A percentile compares a stretch with the other conserved stretches of the same genome.
phyloP scores from a whole-genome alignment of 2,329 filamentous ascomycete species.

The Hypoxylon sp. region DNA sequence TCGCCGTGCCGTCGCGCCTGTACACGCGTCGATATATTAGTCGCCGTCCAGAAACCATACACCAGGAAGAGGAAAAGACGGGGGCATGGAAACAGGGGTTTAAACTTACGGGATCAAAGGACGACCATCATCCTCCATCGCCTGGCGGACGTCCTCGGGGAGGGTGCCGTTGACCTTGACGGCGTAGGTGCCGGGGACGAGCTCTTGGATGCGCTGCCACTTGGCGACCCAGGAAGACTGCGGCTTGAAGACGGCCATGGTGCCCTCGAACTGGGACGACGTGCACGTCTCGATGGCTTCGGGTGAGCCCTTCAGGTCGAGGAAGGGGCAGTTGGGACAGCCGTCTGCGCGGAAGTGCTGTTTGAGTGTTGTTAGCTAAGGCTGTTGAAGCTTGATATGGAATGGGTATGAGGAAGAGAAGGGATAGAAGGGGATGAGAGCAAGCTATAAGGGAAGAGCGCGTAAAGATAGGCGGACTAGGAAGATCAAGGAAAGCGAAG shows the following conservation, averaged over 20 bases:
- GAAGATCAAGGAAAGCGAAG: slow-evolving; percentile 9
- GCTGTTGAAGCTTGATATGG: neutral
- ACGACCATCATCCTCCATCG: slow-evolving; percentile 74
- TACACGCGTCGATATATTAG: slow-evolving; percentile 15
- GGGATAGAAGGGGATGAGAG: neutral
- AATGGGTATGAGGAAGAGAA: slow-evolving; percentile 25
- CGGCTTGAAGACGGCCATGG: slow-evolving; percentile 89
- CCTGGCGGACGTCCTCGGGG: slow-evolving; percentile 74
- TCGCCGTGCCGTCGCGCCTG: slow-evolving; percentile 48
- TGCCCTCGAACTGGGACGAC: slow-evolving; percentile 93
- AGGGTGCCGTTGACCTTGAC: slow-evolving; percentile 91
- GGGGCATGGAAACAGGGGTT: slow-evolving; percentile 59
- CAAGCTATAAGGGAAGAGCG: neutral
- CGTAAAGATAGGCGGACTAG: neutral
- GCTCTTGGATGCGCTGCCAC: slow-evolving; percentile 92
- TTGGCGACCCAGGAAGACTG: slow-evolving; percentile 92
- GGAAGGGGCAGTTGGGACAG: slow-evolving; percentile 96
- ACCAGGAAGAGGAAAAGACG: slow-evolving; percentile 53
- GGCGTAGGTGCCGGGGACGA: slow-evolving; percentile 91
- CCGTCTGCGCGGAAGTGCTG: slow-evolving; percentile 89
- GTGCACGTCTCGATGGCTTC: slow-evolving; percentile 94
- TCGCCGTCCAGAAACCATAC: neutral
- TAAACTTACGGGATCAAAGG: slow-evolving; percentile 74
- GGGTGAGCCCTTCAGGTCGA: slow-evolving; percentile 82
- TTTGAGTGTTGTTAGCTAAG: slow-evolving; percentile 3